A percentile compares a stretch with the other conserved stretches of the same genome.
Conservation (phyloP, 2,329 filamentous ascomycete genomes). For the Trichoderma pleuroti region DNA sequence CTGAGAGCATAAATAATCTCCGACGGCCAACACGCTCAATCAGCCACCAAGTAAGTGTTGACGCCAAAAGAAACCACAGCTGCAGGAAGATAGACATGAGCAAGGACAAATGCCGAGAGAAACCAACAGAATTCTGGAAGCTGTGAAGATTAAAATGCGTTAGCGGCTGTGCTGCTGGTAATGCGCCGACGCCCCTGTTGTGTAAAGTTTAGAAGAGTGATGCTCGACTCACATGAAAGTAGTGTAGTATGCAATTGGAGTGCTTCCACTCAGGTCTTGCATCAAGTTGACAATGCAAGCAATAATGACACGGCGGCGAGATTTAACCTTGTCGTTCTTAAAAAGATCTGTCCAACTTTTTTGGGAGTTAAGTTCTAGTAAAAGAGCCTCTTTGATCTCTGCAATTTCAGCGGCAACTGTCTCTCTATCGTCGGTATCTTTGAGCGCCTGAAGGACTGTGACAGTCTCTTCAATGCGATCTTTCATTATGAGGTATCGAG, state of each 20-base stretch:
- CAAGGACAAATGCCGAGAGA: conserved; percentile 41
- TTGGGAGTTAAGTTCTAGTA: conserved; percentile 23
- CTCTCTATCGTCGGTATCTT: conserved; percentile 26
- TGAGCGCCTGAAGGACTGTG: conserved; percentile 38
- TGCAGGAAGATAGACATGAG: conserved; percentile 52
- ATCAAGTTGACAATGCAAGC: conserved; percentile 31
- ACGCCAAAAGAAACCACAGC: conserved; percentile 42
- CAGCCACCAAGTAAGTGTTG: conserved; percentile 45
- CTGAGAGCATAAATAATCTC: conserved; percentile 39
- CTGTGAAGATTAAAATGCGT: background rate
- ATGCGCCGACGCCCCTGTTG: background rate
- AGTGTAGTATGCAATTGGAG: conserved; percentile 34
- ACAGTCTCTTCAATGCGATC: conserved; percentile 37
- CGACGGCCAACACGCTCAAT: conserved; percentile 46
- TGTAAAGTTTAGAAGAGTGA: background rate
- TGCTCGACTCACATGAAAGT: conserved; percentile 37
- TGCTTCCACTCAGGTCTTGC: conserved; percentile 48
- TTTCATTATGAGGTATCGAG: conserved; percentile 41
- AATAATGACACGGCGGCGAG: conserved; percentile 31
- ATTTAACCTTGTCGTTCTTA: conserved; percentile 33
- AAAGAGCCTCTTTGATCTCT: conserved; percentile 13
- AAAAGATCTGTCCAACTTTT: conserved; percentile 34
- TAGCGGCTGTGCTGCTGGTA: background rate
- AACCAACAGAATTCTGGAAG: conserved; percentile 44
- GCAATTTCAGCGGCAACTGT: conserved; percentile 19